Base-by-base conservation (phyloP, 2,329 filamentous ascomycete genomes). In the Cyanodermella asteris region DNA sequence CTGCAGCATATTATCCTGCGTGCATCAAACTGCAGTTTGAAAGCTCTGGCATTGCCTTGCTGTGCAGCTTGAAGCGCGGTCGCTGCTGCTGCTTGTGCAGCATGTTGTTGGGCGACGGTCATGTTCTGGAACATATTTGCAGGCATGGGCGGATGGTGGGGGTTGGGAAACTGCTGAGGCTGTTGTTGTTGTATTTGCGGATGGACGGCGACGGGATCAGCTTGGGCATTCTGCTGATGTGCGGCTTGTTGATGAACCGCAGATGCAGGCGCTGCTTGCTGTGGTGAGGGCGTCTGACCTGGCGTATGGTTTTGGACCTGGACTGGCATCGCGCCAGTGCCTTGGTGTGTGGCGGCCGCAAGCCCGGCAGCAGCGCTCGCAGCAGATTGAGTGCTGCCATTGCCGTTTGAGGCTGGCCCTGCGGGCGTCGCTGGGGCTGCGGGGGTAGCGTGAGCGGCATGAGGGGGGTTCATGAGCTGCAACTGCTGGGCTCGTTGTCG, bases 1-100 rank as follows among this genome's bases (percentile, higher is more conserved):
- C 76, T 87, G 44, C 84, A 93, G 52, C 82, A 93, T 27, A 97
- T 74, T 36, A 97, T 90, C 38, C 82, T 71, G 13, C 81, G 65
- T 1, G 81, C 77, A 43, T 97, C 87, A 37, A 93, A 97, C 46
- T 97, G 87, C 18, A 94, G 58, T 49, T 97, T 97, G 57, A 94
- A 97, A 3, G 97, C 76, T 13, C 87, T 49, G 7, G 64, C 60
- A 18, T 57, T 59, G 12, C 21, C 28, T 17, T 13, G 26, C 23
- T 16, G 30, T 19, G 26, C 33, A 5, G 33, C 45, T 26, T 38
- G 39, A 27, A 40, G 11, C 13, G 34, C 18, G 29, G 30, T 17
- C 34, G 30, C 16, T 33, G 29, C 16, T 31, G 30, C 26, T 22
- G 35, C 42, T 26, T 43, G 46, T 22, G 41, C 45, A 16, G 38